Conservation (phyloP, 2,329 filamentous ascomycete genomes). For the Rutstroemia sp. region DNA sequence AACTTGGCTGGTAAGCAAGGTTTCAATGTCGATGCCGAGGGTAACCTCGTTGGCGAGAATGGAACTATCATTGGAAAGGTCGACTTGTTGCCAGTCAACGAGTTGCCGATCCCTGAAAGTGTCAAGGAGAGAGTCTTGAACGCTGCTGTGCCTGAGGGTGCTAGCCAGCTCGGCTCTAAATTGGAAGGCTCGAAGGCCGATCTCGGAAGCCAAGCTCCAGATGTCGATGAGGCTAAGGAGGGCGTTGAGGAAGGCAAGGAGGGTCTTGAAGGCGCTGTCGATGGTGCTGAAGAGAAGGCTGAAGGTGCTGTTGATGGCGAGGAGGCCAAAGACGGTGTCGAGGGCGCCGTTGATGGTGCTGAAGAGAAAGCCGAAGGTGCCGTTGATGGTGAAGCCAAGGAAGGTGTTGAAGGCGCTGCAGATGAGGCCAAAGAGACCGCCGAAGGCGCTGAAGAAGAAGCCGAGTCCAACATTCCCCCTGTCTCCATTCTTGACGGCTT, state of each 20-base stretch:
- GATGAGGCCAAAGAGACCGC: slow-evolving; percentile 30
- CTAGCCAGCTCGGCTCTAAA: neutral
- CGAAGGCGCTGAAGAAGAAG: slow-evolving; percentile 39
- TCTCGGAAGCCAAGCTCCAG: slow-evolving; percentile 1
- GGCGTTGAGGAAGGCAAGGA: neutral
- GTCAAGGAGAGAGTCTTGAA: slow-evolving; percentile 2
- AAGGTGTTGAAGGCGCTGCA: slow-evolving; percentile 8
- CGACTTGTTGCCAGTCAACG: slow-evolving; percentile 5
- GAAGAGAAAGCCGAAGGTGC: slow-evolving; percentile 23
- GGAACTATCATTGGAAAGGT: slow-evolving; percentile 54
- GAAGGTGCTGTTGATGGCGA: neutral
- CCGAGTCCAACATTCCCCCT: slow-evolving; percentile 35
- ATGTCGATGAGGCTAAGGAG: neutral
- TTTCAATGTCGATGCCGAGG: slow-evolving; percentile 49
- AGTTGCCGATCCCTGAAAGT: slow-evolving; percentile 6
- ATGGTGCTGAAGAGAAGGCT: slow-evolving; percentile 28
- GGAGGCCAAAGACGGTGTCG: neutral
- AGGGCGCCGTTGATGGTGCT: slow-evolving; percentile 25
- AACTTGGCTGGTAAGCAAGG: slow-evolving; percentile 27
- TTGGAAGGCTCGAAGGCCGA: slow-evolving; percentile 1
- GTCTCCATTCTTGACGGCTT: slow-evolving; percentile 39
- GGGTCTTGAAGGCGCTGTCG: slow-evolving; percentile 15
- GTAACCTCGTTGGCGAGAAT: slow-evolving; percentile 50
- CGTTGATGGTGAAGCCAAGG: neutral
- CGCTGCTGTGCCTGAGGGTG: neutral